These are phyloP conservation scores for Geotrichum restrictum DNA, from an alignment of 1,139 yeast species.

Conservation along the genomic window DNA sequence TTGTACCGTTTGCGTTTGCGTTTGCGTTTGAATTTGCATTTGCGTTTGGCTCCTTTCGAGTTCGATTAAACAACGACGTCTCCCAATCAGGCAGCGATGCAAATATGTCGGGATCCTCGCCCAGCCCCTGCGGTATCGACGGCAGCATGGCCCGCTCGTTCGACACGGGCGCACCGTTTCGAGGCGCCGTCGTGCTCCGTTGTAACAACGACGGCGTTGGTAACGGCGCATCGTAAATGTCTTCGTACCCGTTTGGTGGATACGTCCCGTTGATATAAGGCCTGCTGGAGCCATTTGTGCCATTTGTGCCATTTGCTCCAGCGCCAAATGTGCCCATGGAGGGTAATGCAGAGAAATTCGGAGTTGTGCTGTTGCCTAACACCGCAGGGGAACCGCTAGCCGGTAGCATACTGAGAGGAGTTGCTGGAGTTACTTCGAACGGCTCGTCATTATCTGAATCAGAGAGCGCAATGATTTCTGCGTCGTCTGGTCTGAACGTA, in stretches of 20 bases:
- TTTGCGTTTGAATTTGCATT: neutral
- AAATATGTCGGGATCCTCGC: constrained; percentile 10
- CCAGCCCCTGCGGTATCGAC: neutral
- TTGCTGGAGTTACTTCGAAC: constrained; percentile 1
- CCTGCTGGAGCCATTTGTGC: too few species aligned
- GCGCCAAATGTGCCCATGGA: neutral
- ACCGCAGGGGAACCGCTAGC: neutral
- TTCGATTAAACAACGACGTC: constrained; percentile 10
- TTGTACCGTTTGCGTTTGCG: neutral
- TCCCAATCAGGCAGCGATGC: constrained; percentile 18
- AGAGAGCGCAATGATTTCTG: constrained; percentile 36
- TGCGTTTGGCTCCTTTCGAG: neutral
- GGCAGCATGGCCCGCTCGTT: constrained; percentile 2
- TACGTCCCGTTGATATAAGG: neutral
- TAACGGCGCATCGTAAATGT: constrained; percentile 7
- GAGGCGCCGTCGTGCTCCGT: neutral
- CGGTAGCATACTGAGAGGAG: neutral
- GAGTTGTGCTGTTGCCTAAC: too few species aligned
- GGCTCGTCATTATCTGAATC: constrained; percentile 20
- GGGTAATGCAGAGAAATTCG: too few species aligned
- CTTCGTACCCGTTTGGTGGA: constrained; percentile 1
- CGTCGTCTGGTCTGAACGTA: constrained; percentile 8
- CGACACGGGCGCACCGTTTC: neutral
- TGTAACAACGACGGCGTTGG: constrained; percentile 6
- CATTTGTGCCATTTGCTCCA: neutral